phyloP scores from a whole-genome alignment of 345 rosid genomes.

The Anacardium occidentale region DNA sequence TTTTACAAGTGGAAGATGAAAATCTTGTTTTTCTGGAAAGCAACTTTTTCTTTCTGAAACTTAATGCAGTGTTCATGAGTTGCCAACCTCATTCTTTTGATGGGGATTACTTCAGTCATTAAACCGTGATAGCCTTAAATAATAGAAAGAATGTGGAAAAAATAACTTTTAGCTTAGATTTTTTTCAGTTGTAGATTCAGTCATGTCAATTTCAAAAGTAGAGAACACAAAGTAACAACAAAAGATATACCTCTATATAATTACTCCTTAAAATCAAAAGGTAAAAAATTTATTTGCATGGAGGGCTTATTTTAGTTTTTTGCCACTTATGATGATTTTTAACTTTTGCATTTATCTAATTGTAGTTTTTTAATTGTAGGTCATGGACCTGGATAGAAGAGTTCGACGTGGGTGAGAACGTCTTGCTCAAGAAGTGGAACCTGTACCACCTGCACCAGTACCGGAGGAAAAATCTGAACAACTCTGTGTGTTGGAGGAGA shows the following conservation, averaged over 20 bases:
- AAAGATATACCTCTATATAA: background rate
- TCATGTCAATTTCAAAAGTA: background rate
- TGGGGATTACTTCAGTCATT: background rate
- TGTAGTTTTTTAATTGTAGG: slow-evolving; percentile 42
- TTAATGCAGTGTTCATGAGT: background rate
- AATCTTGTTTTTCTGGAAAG: background rate
- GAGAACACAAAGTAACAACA: background rate
- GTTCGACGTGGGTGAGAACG: slow-evolving; percentile 98
- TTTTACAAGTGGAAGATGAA: background rate
- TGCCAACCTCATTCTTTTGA: background rate
- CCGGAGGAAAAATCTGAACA: slow-evolving; percentile 85
- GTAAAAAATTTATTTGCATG: background rate
- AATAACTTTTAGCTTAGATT: no score
- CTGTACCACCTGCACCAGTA: slow-evolving; percentile 62
- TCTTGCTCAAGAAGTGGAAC: slow-evolving; percentile 87
- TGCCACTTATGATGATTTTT: background rate
- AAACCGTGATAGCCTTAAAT: no score
- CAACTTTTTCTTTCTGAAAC: background rate
- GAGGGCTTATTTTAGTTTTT: background rate
- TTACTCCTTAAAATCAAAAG: background rate
- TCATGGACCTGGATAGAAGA: slow-evolving; percentile 90
- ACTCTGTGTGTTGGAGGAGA: slow-evolving; percentile 82
- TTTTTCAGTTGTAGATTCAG: no score
- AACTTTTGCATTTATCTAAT: slow-evolving; percentile 1
- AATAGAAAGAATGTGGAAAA: no score